phyloP scores from a whole-genome alignment of 225 moss, liverwort and hornwort species.

The Rhytidiadelphus loreus region DNA sequence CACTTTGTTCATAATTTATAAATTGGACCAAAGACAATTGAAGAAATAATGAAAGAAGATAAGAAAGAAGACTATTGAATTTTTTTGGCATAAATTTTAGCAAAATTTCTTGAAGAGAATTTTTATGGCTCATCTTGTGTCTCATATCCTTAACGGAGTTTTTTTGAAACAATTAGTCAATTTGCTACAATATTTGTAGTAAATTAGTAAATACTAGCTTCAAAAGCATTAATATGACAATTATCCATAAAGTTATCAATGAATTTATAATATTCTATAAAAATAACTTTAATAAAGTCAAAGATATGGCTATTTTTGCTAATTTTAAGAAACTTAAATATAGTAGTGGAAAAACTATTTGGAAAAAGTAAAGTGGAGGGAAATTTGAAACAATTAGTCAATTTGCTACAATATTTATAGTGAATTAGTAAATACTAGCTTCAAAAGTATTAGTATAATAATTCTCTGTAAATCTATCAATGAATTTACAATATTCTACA shows the following conservation, averaged over 20 bases:
- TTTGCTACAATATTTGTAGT: neutral
- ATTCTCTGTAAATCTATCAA: too few species aligned
- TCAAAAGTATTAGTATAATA: too few species aligned
- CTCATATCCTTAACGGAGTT: neutral
- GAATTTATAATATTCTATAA: too few species aligned
- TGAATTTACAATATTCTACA: too few species aligned
- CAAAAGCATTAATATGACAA: too few species aligned
- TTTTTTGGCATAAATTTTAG: neutral
- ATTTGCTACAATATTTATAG: neutral
- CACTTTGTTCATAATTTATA: neutral
- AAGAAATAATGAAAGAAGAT: neutral
- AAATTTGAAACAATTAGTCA: neutral
- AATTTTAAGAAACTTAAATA: too few species aligned
- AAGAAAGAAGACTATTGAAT: fast-evolving
- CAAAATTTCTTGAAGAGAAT: fast-evolving
- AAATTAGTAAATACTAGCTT: neutral
- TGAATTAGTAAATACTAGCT: neutral
- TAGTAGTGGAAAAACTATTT: too few species aligned
- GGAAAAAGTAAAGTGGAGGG: too few species aligned
- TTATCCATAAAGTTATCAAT: too few species aligned
- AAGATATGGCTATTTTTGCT: too few species aligned
- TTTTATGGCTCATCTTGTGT: too few species aligned
- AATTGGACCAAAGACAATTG: neutral
- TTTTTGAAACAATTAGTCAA: neutral
- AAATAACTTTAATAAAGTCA: too few species aligned